Evolutionary conservation across 2,329 filamentous ascomycete species (phyloP), one percentile per base, ranked within the genome.

Genomic region (Chalara sp.): DNA sequence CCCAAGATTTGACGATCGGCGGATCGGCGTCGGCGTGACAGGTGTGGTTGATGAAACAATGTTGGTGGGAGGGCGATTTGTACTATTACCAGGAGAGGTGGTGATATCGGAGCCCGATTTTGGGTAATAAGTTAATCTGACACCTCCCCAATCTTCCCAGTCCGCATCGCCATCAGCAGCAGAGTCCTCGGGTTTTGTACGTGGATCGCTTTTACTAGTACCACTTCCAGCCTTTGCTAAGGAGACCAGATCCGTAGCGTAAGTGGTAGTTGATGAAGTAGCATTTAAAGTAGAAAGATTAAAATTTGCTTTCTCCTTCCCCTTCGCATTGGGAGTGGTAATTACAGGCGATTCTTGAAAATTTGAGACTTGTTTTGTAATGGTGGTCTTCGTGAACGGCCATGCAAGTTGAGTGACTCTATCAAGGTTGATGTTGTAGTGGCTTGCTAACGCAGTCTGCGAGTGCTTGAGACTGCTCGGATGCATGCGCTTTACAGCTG

Each of bases 161-260:
- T 74, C 70, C 29, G 65, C 64, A 43, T 76, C 68, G 1, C 52
- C 43, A 21, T 33, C 13, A 21, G 52, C 32, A 29, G 53, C 42
- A 13, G 56, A 49, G 10, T 48, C 30, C 63, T 46, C 62, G 50
- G 32, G 35, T 11, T 64, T 66, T 55, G 64, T 63, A 40, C 60
- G 57, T 41, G 59, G 61, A 21, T 66, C 61, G 30, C 63, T 65
- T 41, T 59, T 61, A 46, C 63, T 61, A 21, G 66, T 61, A 5
- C 63, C 62, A 44, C 59, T 62, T n/a, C 64, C 77, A 29, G 79
- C 76, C 50, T 84, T 84, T 47, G 85, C 83, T 51, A 97, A 74
- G 10, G 85, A 80, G 33, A 87, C 81, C 49, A 99, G 72, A 67
- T 99, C 89, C 58, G 91, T 91, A n/a, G 88, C 87, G 67, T 88